Base-by-base conservation (phyloP, 768 basidiomycete species). In the Boletellus emodensis region DNA sequence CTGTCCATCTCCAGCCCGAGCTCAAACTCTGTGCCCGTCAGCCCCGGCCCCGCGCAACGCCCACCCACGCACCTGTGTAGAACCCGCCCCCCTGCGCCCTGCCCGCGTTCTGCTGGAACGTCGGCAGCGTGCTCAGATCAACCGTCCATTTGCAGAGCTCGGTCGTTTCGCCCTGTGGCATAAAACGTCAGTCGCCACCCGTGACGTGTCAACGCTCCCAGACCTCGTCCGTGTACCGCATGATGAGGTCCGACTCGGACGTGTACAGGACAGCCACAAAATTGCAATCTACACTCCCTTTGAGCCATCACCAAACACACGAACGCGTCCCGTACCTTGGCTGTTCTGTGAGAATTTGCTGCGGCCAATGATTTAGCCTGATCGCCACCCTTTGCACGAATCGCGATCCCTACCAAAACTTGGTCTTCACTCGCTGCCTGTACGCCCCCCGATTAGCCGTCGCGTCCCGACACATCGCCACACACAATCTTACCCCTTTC, bases 101-200 rank as follows among this genome's bases (percentile, higher is more conserved):
- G n/a, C 69, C 71, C 44, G 85, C 84, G 56, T 85, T 84, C 54
- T 83, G 81, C 63, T 80, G 84, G 74, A 91, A 92, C 43, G 81
- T 82, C 35, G 90, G 90, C 46, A 93, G 69, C 22, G 84, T 77
- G 38, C 81, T 80, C 44, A 93, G 75, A 67, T 93, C 85, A 32
- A 93, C 90, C 10, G 86, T 91, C 90, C 90, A 93, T 70, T 87
- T 85, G 72, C 87, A 90, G 41, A 90, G 69, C 63, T 90, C 87
- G 53, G 64, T 71, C 4, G 80, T 83, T 61, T 87, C 87, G 26
- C 87, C 87, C 76, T 79, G 54, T 51, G 45, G 49, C 48, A 56
- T 40, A 60, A 55, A 53, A 52, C 53, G 64, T 69, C 61, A 70
- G 22, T 49, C 22, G 20, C 40, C 40, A 7, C 38, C 36, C 51